These are phyloP conservation scores for Pythium volutum DNA, from an alignment of 352 stramenopile genomes.

Conservation along the genomic window DNA sequence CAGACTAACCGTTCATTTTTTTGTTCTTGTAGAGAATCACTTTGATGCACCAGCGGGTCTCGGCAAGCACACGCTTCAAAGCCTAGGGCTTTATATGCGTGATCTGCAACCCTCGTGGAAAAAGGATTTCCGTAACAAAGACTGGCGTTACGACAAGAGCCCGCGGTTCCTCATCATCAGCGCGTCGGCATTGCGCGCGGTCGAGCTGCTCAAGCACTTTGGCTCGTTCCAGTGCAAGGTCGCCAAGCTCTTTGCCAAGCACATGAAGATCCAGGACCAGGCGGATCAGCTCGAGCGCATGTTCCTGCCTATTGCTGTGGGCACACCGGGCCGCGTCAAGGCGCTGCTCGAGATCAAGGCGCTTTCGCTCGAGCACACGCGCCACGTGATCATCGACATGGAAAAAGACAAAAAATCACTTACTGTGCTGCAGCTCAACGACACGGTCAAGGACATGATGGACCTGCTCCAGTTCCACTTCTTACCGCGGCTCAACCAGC, in stretches of 20 bases:
- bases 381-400: slow-evolving; percentile 82
- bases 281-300: slow-evolving; percentile 67
- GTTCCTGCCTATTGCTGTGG: slow-evolving; percentile 78
- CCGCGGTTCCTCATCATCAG: slow-evolving; percentile 91
- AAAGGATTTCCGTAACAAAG: slow-evolving; percentile 68
- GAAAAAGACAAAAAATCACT: slow-evolving; percentile 86
- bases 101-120: slow-evolving; percentile 72
- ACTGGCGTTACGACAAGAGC: slow-evolving; percentile 85
- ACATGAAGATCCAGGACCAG: slow-evolving; percentile 91
- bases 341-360: slow-evolving; percentile 74
- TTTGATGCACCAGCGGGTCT: slow-evolving; percentile 58
- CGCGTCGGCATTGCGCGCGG: slow-evolving; percentile 87
- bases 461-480: slow-evolving; percentile 79
- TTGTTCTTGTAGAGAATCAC: slow-evolving; percentile 47
- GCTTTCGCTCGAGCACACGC: slow-evolving; percentile 76
- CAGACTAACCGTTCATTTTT: neutral
- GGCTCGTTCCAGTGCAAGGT: slow-evolving; percentile 86
- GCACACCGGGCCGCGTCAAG: slow-evolving; percentile 74
- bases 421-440: slow-evolving; percentile 81
- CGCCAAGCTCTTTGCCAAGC: slow-evolving; percentile 96
- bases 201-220: slow-evolving; percentile 91
- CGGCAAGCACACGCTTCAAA: slow-evolving; percentile 78
- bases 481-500: slow-evolving; percentile 54
- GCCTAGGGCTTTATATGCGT: slow-evolving; percentile 72
- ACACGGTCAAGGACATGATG: slow-evolving; percentile 77